Conservation (phyloP, 2,329 filamentous ascomycete species). For the Karstenula rhodostoma region DNA sequence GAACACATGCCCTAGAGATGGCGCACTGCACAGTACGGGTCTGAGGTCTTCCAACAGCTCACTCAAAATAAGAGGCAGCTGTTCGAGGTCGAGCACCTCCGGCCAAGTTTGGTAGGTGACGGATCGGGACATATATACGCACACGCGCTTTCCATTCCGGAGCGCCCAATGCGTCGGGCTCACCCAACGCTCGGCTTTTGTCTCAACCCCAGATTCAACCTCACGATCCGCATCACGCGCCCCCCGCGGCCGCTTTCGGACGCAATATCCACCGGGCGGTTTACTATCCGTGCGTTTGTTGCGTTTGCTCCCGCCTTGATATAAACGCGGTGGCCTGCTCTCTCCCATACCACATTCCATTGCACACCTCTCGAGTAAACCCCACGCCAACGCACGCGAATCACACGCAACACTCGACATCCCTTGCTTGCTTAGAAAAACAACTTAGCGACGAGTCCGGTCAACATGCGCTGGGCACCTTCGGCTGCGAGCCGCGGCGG, state of each 20-base stretch:
- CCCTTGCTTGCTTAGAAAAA: slow-evolving; percentile 3
- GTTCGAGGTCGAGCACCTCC: not conserved
- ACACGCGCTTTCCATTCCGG: slow-evolving; percentile 10
- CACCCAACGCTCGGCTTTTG: not conserved
- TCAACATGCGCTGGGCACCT: slow-evolving; percentile 37
- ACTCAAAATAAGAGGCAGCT: not conserved
- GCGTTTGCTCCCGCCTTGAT: slow-evolving; percentile 15
- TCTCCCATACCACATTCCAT: slow-evolving; percentile 2
- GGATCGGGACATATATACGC: slow-evolving; percentile 4
- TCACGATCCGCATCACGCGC: slow-evolving; percentile 14
- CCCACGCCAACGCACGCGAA: slow-evolving; percentile 4
- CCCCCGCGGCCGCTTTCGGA: slow-evolving; percentile 1
- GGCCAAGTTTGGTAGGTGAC: not conserved
- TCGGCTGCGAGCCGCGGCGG: slow-evolving; percentile 46
- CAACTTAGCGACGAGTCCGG: not conserved
- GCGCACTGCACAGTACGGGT: not conserved
- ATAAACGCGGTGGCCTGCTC: slow-evolving; percentile 8
- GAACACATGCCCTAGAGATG: not conserved
- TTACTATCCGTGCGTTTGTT: not conserved
- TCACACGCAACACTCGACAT: slow-evolving; percentile 3
- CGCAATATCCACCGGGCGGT: not conserved
- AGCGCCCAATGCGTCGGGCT: slow-evolving; percentile 3
- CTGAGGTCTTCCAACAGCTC: not conserved
- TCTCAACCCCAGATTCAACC: slow-evolving; percentile 1
- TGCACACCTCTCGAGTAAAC: slow-evolving; percentile 5